A percentile compares a stretch with the other conserved stretches of the same genome.
Evolutionary conservation across 2,329 filamentous ascomycete species (phyloP).

Genomic region (Fusarium aywerte): DNA sequence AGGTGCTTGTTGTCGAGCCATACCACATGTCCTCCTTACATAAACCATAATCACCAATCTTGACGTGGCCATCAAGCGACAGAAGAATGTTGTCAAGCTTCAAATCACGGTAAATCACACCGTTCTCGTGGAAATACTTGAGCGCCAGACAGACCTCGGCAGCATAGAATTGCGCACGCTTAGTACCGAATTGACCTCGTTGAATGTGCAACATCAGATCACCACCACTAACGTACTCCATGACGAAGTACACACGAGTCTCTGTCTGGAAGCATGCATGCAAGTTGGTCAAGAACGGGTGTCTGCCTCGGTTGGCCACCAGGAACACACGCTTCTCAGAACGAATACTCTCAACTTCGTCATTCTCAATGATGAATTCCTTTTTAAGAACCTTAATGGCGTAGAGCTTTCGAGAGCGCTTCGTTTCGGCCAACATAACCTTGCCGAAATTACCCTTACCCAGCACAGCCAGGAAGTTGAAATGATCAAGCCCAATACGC

Average conservation of each 20-base stretch:
- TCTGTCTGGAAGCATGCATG: constrained; percentile 99
- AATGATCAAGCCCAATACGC: constrained; percentile 95
- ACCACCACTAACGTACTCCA: constrained; percentile 99
- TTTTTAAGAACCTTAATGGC: constrained; percentile 99
- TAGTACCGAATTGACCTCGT: constrained; percentile 93
- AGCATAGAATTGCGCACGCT: constrained; percentile 98
- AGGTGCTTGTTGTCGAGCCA: constrained; percentile 94
- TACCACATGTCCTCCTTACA: constrained; percentile 99
- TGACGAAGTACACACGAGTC: constrained; percentile 98
- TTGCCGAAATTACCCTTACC: constrained; percentile 99
- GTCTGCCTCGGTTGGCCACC: constrained; percentile 95
- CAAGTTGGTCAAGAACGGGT: constrained; percentile 93
- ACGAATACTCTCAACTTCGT: constrained; percentile 96
- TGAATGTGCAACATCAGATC: constrained; percentile 99
- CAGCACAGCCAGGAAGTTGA: constrained; percentile 98
- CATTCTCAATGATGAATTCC: constrained; percentile 99
- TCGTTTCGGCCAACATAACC: constrained; percentile 99
- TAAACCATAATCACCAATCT: constrained; percentile 97
- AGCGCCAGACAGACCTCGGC: constrained; percentile 96
- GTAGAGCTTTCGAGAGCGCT: constrained; percentile 89
- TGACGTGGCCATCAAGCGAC: constrained; percentile 96
- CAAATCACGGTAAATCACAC: constrained; percentile 97
- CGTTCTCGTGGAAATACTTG: constrained; percentile 99
- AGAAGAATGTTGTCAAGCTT: constrained; percentile 94
- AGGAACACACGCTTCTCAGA: constrained; percentile 98